These are phyloP conservation scores for Blastomyces percursus DNA, from an alignment of 2,329 filamentous ascomycete genomes.

Conservation along the genomic window DNA sequence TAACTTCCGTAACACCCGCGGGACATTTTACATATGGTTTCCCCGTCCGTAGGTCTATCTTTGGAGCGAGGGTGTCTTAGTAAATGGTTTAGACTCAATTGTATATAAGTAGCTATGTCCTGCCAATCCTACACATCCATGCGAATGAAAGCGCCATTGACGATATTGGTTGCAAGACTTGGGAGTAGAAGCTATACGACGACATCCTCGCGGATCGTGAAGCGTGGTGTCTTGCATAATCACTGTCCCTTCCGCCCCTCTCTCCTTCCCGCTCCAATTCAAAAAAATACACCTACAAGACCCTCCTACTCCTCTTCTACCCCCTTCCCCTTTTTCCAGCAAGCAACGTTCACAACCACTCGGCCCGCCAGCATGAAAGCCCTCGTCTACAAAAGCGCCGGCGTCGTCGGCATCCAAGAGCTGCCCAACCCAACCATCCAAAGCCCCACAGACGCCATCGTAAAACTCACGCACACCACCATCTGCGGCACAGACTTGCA, in stretches of 20 bases:
- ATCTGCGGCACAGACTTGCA: constrained; percentile 49
- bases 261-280: neutral
- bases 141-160: neutral
- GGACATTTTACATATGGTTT: too few relatives aligned
- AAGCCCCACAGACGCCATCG: constrained; percentile 39
- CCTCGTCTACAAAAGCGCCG: constrained; percentile 33
- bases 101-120: neutral
- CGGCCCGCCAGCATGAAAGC: constrained; percentile 34
- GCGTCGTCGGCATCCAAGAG: constrained; percentile 31
- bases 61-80: too few relatives aligned
- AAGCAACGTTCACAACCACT: neutral
- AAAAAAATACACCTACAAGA: neutral
- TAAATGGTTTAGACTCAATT: too few relatives aligned
- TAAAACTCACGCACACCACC: constrained; percentile 39
- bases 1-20: too few relatives aligned
- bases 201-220: neutral
- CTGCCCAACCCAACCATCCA: constrained; percentile 34
- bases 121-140: neutral
- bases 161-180: neutral
- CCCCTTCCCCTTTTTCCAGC: neutral
- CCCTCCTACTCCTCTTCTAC: neutral
- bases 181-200: neutral
- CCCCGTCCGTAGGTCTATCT: too few relatives aligned
- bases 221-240: neutral
- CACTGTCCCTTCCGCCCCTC: neutral